Base-by-base conservation (phyloP, 1,139 yeast species). In the Wickerhamiella infanticola region DNA sequence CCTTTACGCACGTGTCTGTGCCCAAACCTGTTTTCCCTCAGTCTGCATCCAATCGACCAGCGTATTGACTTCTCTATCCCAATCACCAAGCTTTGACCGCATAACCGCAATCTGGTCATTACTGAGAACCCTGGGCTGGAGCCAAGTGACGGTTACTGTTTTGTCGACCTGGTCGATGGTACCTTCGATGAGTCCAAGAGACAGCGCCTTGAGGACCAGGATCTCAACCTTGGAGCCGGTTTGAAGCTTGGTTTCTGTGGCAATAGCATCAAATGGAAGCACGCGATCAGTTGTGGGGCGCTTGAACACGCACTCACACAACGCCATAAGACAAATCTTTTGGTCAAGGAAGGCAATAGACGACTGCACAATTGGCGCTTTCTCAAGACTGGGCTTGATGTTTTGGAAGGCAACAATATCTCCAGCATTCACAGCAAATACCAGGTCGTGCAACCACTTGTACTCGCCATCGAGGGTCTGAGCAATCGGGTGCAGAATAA, bases 101-200 rank as follows among this genome's bases (percentile, higher is more conserved):
- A 90, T 85, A 47, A 73, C 72, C 47, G 71, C 74, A 50, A 88
- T 83, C 68, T 90, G 97, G 43, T 74, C 75, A 55, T 70, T 72
- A 59, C 84, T 84, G 72, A 90, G 79, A 47, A 86, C 84, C 58
- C 97, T 74, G 47, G 98, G 97, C 67, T 90, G 97, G 51, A 88
- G 79, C 97, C 98, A 90, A 24, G 84, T 78, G 46, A 90, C 79
- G 29, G 81, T 77, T 51, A 90, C 83, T 9, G 79, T 66, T 60
- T 80, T 75, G 47, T 77, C 75, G 43, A 86, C 85, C 66, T 90
- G 95, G 61, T 90, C 94, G 57, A 90, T 90, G 46, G 75, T 71
- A 7, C 98, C 98, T 63, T 78, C 77, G 56, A 90, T 73, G 55
- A 93, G 72, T 23, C 83, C 83, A 51, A 90, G 68, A 49, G 93